phyloP scores from a whole-genome alignment of 1,139 yeast species.

The Sugiyamaella japonica region DNA sequence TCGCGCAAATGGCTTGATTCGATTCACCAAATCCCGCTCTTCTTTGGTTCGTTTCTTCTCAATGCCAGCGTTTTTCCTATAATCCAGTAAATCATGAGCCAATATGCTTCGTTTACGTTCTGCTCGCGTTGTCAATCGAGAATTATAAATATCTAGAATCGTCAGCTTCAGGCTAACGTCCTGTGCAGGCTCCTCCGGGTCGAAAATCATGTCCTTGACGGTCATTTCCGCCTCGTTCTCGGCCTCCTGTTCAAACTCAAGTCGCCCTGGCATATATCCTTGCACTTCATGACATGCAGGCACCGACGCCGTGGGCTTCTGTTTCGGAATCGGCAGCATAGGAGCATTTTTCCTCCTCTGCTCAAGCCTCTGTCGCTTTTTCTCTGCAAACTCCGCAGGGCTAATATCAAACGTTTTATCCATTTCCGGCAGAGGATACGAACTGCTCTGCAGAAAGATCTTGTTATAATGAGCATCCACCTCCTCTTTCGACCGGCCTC shows the following conservation, averaged over 20 bases:
- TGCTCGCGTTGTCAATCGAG: conserved; percentile 85
- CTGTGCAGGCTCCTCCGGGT: conserved; percentile 83
- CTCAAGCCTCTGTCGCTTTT: conserved; percentile 71
- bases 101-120: conserved; percentile 84
- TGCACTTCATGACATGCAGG: conserved; percentile 97
- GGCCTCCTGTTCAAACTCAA: conserved; percentile 93
- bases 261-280: conserved; percentile 98
- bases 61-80: conserved; percentile 69
- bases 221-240: conserved; percentile 96
- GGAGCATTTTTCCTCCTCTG: conserved; percentile 61
- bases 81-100: conserved; percentile 76
- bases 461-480: conserved; percentile 78
- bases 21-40: conserved; percentile 76
- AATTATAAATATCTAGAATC: conserved; percentile 83
- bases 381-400: conserved; percentile 67
- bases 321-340: conserved; percentile 60
- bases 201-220: conserved; percentile 92
- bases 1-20: conserved; percentile 77
- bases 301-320: conserved; percentile 85
- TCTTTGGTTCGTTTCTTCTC: conserved; percentile 87
- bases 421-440: conserved; percentile 74
- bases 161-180: conserved; percentile 89
- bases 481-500: conserved; percentile 89
- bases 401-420: conserved; percentile 63
- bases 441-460: conserved; percentile 64